phyloP scores from a whole-genome alignment of 257 asterid genomes.

The Oldenlandia corymbosa region DNA sequence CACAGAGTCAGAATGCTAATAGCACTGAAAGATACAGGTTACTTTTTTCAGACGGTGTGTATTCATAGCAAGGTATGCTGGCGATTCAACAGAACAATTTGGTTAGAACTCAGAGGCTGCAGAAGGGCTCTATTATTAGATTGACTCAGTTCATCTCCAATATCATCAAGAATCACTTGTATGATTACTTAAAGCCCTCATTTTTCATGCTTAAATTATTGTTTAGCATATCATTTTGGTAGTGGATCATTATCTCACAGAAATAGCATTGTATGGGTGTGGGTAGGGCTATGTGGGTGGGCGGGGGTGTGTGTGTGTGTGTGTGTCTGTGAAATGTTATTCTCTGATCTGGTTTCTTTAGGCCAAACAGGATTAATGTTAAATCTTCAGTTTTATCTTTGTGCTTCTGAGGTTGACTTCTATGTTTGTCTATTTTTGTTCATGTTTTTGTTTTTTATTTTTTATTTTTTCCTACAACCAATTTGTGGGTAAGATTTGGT shows the following conservation, averaged over 20 bases:
- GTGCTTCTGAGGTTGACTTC: too few relatives aligned
- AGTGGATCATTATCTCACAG: too few relatives aligned
- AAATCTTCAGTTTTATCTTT: neutral
- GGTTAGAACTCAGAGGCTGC: conserved; percentile 43
- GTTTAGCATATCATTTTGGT: neutral
- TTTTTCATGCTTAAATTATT: neutral
- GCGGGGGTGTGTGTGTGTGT: too few relatives aligned
- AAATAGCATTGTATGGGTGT: too few relatives aligned
- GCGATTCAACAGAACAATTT: conserved; percentile 69
- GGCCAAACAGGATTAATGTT: too few relatives aligned
- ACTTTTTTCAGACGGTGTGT: conserved; percentile 62
- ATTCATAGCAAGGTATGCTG: conserved; percentile 76
- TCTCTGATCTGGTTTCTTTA: too few relatives aligned
- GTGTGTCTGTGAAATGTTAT: too few relatives aligned
- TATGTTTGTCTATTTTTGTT: too few relatives aligned
- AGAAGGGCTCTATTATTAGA: conserved; percentile 61
- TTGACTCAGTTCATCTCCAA: conserved; percentile 65
- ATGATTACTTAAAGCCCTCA: conserved; percentile 10
- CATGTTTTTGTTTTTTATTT: too few relatives aligned
- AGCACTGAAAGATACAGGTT: conserved; percentile 55
- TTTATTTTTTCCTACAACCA: too few relatives aligned
- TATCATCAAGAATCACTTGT: conserved; percentile 58
- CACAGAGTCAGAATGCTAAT: conserved; percentile 33
- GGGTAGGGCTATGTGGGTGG: too few relatives aligned
- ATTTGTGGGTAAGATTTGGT: too few relatives aligned